Base-by-base conservation (phyloP, 148 eudicot species). In the Limonium bicolor region DNA sequence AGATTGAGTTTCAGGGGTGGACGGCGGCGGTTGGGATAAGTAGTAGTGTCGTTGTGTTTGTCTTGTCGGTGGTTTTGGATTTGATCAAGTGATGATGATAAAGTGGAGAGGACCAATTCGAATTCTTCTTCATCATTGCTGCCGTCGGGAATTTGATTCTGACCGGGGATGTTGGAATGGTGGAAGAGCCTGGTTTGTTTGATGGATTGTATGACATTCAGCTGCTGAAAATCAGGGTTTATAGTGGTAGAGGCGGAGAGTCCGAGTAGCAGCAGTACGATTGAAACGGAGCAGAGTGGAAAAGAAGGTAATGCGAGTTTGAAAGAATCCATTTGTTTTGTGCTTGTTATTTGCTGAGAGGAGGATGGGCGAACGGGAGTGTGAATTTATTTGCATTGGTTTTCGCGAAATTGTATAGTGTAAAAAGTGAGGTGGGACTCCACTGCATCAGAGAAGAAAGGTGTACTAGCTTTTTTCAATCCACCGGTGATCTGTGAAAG, bases 221-320 rank as follows among this genome's bases (percentile, higher is more conserved):
- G 36, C 27, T 80, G 77, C 44, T 85, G 86, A 53, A 64, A 72
- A 33, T 64, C 35, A 1, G 81, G 68, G 52, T 53, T 20, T 4
- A 49, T 45, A 51, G 55, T 21, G 30, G 57, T 36, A 27, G 59
- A 38, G 54, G 66, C 41, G 56, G 61, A 47, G 3, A 35, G 4
- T 35, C 41, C 34, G 55, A 57, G 18, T n/a, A 26, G 50, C 19
- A 6, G 32, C 10, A 27, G n/a, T 3, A 48, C 29, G 30, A 31
- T 31, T 27, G 25, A 29, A 1, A 8, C 10, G 27, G 3, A 7
- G 27, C 16, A 22, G 12, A 19, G 43, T 12, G 24, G 4, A 19
- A 14, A 39, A 13, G 8, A 7, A 25, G 8, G 39, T n/a, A n/a
- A n/a, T 13, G 19, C 23, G 11, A 5, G 22, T 19, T 19, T 1